A percentile compares a stretch with the other conserved stretches of the same genome.
These are phyloP conservation scores for Hebeloma cylindrosporum DNA, from an alignment of 768 basidiomycete genomes.

Conservation along the genomic window DNA sequence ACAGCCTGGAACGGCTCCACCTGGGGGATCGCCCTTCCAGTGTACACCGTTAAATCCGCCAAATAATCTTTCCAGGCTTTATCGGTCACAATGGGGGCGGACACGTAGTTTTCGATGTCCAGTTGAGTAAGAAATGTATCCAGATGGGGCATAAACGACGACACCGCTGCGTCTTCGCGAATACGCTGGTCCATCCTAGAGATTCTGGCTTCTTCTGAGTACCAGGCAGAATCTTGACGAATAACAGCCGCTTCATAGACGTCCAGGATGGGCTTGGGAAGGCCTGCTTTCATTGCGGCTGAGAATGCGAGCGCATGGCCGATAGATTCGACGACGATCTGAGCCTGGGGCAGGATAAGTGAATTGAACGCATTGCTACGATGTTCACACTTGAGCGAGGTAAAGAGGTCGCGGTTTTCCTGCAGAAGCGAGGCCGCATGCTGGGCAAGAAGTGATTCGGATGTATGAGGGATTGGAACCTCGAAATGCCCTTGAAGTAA, in stretches of 20 bases:
- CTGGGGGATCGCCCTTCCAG: constrained; percentile 40
- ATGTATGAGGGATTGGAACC: constrained; percentile 49
- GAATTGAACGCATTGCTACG: constrained; percentile 53
- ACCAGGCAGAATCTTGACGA: constrained; percentile 58
- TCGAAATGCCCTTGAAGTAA: constrained; percentile 54
- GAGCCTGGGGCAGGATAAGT: constrained; percentile 56
- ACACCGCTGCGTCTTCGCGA: constrained; percentile 47
- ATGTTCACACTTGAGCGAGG: constrained; percentile 40
- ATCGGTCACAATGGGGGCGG: constrained; percentile 55
- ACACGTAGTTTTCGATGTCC: constrained; percentile 49
- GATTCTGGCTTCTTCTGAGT: constrained; percentile 51
- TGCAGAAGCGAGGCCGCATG: constrained; percentile 48
- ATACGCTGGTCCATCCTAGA: constrained; percentile 47
- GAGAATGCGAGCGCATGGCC: constrained; percentile 64
- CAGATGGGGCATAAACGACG: constrained; percentile 44
- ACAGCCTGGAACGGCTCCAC: constrained; percentile 42
- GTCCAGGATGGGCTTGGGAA: constrained; percentile 52
- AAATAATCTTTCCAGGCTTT: constrained; percentile 49
- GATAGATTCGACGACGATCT: constrained; percentile 55
- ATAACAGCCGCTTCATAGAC: constrained; percentile 55
- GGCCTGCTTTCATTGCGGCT: constrained; percentile 42
- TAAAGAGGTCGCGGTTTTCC: constrained; percentile 44
- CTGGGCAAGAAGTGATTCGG: constrained; percentile 50
- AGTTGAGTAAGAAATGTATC: constrained; percentile 41
- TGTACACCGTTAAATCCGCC: constrained; percentile 38